phyloP scores from a whole-genome alignment of 192 early-diverging fungal genomes.

The Dissophora globulifera region DNA sequence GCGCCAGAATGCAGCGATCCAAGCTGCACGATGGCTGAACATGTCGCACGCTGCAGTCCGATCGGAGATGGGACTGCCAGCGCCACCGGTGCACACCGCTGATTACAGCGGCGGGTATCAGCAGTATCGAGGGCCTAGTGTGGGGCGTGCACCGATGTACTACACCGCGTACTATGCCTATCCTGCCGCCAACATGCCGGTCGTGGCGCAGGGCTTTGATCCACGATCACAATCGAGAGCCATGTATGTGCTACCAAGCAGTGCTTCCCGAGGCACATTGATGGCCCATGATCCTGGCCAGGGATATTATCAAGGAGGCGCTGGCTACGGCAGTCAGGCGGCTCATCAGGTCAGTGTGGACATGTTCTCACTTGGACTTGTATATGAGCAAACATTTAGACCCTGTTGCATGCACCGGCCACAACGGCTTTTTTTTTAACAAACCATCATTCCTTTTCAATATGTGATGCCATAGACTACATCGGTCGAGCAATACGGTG shows the following conservation, averaged over 20 bases:
- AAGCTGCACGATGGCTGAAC: conserved; percentile 15
- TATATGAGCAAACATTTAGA: too few species aligned
- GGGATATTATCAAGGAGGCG: neutral
- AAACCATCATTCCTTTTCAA: too few species aligned
- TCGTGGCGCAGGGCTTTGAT: conserved; percentile 1
- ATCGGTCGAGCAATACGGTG: neutral
- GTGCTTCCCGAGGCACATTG: neutral
- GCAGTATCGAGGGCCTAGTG: conserved; percentile 2
- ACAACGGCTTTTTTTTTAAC: too few species aligned
- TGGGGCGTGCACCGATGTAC: conserved; percentile 10
- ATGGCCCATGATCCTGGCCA: neutral
- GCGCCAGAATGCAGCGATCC: conserved; percentile 23
- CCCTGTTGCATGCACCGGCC: too few species aligned
- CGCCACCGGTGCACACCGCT: neutral
- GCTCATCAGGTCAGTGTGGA: neutral
- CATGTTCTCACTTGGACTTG: too few species aligned
- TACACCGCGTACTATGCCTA: conserved; percentile 21
- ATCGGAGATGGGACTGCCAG: neutral
- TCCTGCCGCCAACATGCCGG: conserved; percentile 13
- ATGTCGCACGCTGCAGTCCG: neutral
- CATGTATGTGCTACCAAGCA: conserved; percentile 1
- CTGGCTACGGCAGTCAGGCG: conserved; percentile 5
- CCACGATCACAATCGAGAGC: neutral
- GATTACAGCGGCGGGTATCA: neutral
- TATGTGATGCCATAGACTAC: neutral